Conservation (phyloP, 768 basidiomycete species). For the Austroboletus festivus region DNA sequence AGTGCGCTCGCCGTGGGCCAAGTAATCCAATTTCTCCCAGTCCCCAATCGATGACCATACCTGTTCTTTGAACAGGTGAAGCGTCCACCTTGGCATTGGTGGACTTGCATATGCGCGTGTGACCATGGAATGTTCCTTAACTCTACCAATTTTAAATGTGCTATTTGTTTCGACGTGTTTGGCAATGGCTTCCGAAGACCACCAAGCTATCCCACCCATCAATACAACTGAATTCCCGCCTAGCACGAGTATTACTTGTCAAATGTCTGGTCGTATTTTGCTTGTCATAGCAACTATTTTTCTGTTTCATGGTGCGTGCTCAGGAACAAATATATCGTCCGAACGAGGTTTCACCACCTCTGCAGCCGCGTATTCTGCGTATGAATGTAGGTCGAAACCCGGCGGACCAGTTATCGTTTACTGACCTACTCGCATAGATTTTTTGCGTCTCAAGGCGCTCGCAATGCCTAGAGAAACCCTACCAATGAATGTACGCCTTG, state of each 20-base stretch:
- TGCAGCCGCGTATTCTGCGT: conserved; percentile 74
- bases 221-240: too few species aligned
- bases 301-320: conserved; percentile 51
- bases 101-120: too few species aligned
- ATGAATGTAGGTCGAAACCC: conserved; percentile 57
- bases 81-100: too few species aligned
- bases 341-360: not conserved
- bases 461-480: conserved; percentile 65
- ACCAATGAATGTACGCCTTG: conserved; percentile 54
- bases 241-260: too few species aligned
- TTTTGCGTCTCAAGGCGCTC: conserved; percentile 73
- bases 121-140: not conserved
- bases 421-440: conserved; percentile 43
- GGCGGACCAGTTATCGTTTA: conserved; percentile 18
- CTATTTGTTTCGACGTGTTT: conserved; percentile 9
- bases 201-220: too few species aligned
- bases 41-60: too few species aligned
- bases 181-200: conserved; percentile 1
- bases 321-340: not conserved
- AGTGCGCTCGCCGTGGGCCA: too few species aligned
- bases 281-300: conserved; percentile 45
- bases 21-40: too few species aligned
- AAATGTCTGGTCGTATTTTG: conserved; percentile 47
- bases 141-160: not conserved
- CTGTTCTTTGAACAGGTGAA: too few species aligned